phyloP scores from a whole-genome alignment of 2,329 filamentous ascomycete genomes.

The Spiromastix sp. region DNA sequence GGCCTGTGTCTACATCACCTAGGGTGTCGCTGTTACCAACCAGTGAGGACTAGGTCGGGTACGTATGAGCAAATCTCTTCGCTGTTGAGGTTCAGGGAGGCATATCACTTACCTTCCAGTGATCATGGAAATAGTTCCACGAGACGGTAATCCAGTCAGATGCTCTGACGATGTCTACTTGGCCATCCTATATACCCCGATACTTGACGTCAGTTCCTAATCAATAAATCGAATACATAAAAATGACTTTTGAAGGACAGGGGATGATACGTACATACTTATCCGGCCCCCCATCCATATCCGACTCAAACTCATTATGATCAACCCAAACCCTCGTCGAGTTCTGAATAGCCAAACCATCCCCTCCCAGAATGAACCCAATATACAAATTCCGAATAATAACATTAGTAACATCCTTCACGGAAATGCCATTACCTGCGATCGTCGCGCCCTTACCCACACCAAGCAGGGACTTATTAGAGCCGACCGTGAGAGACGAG shows the following conservation, averaged over 20 bases:
- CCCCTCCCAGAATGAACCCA: slow-evolving; percentile 28
- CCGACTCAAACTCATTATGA: slow-evolving; percentile 38
- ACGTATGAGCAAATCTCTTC: background rate
- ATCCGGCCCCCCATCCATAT: slow-evolving; percentile 31
- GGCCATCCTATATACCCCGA: slow-evolving; percentile 27
- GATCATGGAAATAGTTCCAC: slow-evolving; percentile 42
- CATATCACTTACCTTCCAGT: slow-evolving; percentile 25
- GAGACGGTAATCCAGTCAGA: slow-evolving; percentile 39
- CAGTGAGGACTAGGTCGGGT: slow-evolving; percentile 26
- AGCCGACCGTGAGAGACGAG: slow-evolving; percentile 34
- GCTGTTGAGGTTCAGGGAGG: background rate
- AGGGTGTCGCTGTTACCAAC: slow-evolving; percentile 33
- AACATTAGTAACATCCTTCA: slow-evolving; percentile 29
- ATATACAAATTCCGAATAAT: slow-evolving; percentile 31
- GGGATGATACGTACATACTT: slow-evolving; percentile 18
- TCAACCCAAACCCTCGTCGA: slow-evolving; percentile 39
- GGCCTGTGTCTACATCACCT: slow-evolving; percentile 32
- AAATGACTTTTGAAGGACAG: too few species aligned
- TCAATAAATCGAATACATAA: slow-evolving; percentile 14
- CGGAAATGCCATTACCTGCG: slow-evolving; percentile 26
- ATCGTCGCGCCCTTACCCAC: slow-evolving; percentile 26
- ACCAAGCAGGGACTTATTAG: slow-evolving; percentile 37
- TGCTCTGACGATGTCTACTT: slow-evolving; percentile 36
- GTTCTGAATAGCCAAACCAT: slow-evolving; percentile 37
- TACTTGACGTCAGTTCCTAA: background rate